Percentiles rank a stretch among this genome's conserved stretches.
phyloP scores from a whole-genome alignment of 306 rosid genomes.

The Prunus campanulata region DNA sequence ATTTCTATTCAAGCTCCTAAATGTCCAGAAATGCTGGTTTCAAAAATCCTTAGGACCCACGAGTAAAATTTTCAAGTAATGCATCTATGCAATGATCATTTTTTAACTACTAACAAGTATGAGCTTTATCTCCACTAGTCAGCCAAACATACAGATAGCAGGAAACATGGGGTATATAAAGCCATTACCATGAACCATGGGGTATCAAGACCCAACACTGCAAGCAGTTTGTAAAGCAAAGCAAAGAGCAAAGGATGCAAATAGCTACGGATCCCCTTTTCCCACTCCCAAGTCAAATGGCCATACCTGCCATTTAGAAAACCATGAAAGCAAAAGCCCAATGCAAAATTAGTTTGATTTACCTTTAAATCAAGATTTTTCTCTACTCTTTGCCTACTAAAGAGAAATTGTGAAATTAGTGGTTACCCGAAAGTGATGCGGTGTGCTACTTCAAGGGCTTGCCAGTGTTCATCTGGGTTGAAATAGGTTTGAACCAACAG shows the following conservation, averaged over 20 bases:
- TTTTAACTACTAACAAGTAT: not conserved
- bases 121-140: not conserved
- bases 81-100: not conserved
- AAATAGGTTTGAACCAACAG: conserved; percentile 73
- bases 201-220: conserved; percentile 61
- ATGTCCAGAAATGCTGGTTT: too few species aligned
- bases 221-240: conserved; percentile 60
- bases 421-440: conserved; percentile 67
- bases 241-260: conserved; percentile 84
- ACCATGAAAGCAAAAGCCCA: conserved; percentile 8
- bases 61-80: not conserved
- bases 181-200: conserved; percentile 75
- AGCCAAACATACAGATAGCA: not conserved
- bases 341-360: not conserved
- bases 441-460: conserved; percentile 93
- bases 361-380: not conserved
- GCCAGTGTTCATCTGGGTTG: conserved; percentile 99
- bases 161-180: not conserved
- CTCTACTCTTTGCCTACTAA: not conserved
- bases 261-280: conserved; percentile 80
- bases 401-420: not conserved
- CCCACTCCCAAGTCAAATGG: conserved; percentile 97
- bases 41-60: too few species aligned
- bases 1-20: too few species aligned
- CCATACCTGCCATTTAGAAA: conserved; percentile 58